Evolutionary conservation across 768 basidiomycete genomes (phyloP).

Genomic region (Boletus sensibilis): DNA sequence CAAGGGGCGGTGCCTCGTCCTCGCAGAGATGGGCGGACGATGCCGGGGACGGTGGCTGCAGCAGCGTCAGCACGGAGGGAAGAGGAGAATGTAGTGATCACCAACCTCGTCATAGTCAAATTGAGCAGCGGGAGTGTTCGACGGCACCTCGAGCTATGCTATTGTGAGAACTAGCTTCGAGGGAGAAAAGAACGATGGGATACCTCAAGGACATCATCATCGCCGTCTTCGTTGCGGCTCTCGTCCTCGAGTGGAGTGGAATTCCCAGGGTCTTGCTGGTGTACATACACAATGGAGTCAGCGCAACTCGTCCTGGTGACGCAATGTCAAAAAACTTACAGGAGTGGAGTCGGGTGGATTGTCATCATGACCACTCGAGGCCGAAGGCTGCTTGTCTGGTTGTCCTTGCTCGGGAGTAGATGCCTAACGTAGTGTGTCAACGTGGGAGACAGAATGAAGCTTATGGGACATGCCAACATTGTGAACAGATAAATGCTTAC

Average conservation of each 20-base stretch:
- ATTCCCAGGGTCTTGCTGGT: background rate
- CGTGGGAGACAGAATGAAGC: no score
- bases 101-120: constrained; percentile 3
- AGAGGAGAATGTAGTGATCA: no score
- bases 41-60: background rate
- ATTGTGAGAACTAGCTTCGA: background rate
- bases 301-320: no score
- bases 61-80: background rate
- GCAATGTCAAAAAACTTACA: no score
- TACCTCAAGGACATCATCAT: background rate
- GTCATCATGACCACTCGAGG: background rate
- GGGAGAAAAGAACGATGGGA: background rate
- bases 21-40: background rate
- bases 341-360: background rate
- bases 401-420: background rate
- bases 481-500: background rate
- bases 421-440: background rate
- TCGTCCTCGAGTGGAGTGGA: background rate
- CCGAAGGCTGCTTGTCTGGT: background rate
- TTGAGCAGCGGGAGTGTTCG: background rate
- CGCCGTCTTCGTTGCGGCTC: background rate
- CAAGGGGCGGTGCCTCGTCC: background rate
- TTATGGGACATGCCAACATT: background rate
- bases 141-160: background rate
- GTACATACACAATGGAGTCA: background rate